A percentile compares a stretch with the other conserved stretches of the same genome.
Conservation (phyloP, 306 rosid species). For the Prunus campanulata region DNA sequence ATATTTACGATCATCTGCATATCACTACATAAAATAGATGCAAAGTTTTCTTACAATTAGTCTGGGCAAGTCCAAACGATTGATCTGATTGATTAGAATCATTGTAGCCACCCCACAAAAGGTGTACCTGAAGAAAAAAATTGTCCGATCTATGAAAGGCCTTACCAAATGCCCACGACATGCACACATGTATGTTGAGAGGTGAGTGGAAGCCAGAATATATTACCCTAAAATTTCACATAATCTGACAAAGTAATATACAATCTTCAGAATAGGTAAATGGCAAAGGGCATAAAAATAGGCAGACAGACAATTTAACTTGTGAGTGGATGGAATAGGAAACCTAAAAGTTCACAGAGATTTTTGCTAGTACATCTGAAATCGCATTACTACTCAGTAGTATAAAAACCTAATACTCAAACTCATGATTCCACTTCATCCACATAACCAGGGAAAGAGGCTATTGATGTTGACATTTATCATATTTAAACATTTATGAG, state of each 20-base stretch:
- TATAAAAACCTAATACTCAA: neutral
- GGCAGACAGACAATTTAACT: neutral
- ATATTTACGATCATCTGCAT: neutral
- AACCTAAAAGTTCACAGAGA: neutral
- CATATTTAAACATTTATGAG: neutral
- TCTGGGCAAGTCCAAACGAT: slow-evolving; percentile 75
- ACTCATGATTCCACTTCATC: neutral
- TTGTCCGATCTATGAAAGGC: slow-evolving; percentile 15
- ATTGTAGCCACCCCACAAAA: slow-evolving; percentile 89
- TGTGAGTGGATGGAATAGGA: neutral
- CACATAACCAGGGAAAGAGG: neutral
- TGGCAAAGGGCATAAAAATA: neutral
- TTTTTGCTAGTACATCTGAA: neutral
- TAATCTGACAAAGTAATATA: neutral
- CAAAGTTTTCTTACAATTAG: slow-evolving; percentile 57
- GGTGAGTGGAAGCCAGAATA: neutral
- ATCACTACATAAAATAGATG: slow-evolving; percentile 1
- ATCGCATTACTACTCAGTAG: neutral
- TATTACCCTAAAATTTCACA: neutral
- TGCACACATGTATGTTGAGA: neutral
- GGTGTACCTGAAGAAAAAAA: slow-evolving; percentile 63
- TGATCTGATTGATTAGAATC: slow-evolving; percentile 80
- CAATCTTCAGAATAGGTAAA: neutral
- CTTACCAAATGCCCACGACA: neutral
- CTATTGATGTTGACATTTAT: neutral